Evolutionary conservation across 179 eudicot species (phyloP).

Genomic region (Beta macrorhiza): DNA sequence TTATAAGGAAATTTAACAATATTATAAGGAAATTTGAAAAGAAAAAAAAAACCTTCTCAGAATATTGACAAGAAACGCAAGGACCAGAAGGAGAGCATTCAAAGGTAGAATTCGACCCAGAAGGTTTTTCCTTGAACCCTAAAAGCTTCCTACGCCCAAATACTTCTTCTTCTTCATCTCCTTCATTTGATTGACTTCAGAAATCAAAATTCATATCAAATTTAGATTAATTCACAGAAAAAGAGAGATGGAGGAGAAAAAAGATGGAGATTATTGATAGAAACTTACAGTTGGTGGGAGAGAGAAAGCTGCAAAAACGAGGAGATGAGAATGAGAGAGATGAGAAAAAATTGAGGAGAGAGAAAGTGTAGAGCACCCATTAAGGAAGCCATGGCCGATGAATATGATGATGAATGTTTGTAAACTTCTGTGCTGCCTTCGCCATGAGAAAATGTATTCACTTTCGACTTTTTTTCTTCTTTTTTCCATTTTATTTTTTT

Average conservation of each 20-base stretch:
- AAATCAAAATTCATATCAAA: no score
- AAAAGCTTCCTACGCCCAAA: conserved; percentile 15
- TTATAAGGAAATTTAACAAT: not conserved
- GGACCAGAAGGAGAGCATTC: conserved; percentile 78
- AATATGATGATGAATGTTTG: not conserved
- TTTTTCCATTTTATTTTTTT: no score
- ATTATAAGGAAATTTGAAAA: not conserved
- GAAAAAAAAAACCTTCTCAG: conserved; percentile 49
- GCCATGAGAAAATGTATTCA: not conserved
- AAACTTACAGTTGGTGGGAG: conserved; percentile 13
- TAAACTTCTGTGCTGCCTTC: not conserved
- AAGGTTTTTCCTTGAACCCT: conserved; percentile 49
- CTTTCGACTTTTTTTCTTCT: not conserved
- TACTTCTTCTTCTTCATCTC: not conserved
- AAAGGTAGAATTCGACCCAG: conserved; percentile 49
- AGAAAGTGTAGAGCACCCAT: not conserved
- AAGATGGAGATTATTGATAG: not conserved
- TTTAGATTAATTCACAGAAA: not conserved
- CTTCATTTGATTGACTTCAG: not conserved
- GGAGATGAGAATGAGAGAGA: not conserved
- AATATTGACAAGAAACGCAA: conserved; percentile 59
- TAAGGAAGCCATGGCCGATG: not conserved
- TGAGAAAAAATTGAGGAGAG: not conserved
- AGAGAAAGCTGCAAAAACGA: conserved; percentile 2
- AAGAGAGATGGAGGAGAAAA: not conserved